Evolutionary conservation across 2,329 filamentous ascomycete genomes (phyloP), one percentile per base, ranked within the genome.

Genomic region (Peltaster fructicola): DNA sequence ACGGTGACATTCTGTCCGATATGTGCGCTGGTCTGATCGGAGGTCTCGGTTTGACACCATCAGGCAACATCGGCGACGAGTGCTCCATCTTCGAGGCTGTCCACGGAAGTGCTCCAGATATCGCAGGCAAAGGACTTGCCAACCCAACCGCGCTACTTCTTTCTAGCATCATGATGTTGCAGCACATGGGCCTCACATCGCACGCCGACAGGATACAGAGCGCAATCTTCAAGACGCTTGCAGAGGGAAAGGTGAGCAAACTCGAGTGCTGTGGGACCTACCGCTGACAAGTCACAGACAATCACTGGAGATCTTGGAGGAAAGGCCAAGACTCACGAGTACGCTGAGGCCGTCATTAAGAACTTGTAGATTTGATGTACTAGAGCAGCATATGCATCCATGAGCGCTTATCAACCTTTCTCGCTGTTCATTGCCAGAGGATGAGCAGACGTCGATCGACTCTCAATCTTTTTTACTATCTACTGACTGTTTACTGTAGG

Each of bases 11-110:
- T 67, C 71, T 98, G 40, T 95, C 85, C 49, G 88, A 98, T 57
- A 92, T 95, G 81, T 95, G 88, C 65, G 88, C 88, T 47, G 88
- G 88, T 62, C 68, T 98, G 43, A 95, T 98, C 47, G 88, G 88
- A 53, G 88, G 88, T 58, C 77, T 98, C 37, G 88, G 88, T 54
- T 73, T 98, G 25, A 93, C 88, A 18, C 88, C 88, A 38, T 95
- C 85, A 18, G 88, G 85, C 50, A 98, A 98, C 71, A 95, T 93
- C 50, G 88, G 82, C 57, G 82, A 93, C 59, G 79, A 92, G 65
- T 95, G 82, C 75, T 92, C 81, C 54, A 93, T 95, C 64, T 98
- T 98, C 64, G 88, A 98, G 65, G 88, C 88, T 46, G 88, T 98
- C 47, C 88, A 98, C 66, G 85, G 85, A 45, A 92, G 82, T 39